A percentile compares a stretch with the other conserved stretches of the same genome.
phyloP scores from a whole-genome alignment of 495 filamentous ascomycete genomes.

The Neurospora sp. region DNA sequence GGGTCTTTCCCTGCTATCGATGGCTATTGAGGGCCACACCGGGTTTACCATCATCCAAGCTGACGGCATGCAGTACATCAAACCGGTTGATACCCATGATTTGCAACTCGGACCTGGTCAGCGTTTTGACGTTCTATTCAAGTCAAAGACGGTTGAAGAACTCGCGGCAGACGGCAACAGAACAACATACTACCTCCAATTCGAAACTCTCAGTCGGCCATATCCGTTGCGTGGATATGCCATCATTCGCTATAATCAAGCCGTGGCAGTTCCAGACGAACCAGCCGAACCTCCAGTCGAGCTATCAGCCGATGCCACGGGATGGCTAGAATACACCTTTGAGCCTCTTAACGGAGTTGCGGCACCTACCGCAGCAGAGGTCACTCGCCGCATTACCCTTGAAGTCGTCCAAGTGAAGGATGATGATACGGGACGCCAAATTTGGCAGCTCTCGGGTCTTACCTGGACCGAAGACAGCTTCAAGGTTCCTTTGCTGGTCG shows the following conservation, averaged over 20 bases:
- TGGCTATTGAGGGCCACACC: conserved; percentile 43
- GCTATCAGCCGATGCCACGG: conserved; percentile 28
- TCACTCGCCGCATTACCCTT: conserved; percentile 43
- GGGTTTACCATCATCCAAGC: conserved; percentile 43
- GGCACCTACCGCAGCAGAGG: conserved; percentile 36
- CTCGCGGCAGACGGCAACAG: conserved; percentile 32
- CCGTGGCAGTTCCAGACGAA: conserved; percentile 3
- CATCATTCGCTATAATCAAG: conserved; percentile 38
- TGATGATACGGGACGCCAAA: conserved; percentile 5
- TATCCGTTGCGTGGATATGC: conserved; percentile 37
- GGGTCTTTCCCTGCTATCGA: conserved; percentile 38
- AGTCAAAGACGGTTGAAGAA: conserved; percentile 31
- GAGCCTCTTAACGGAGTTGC: conserved; percentile 28
- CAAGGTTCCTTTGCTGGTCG: conserved; percentile 43
- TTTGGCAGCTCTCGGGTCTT: conserved; percentile 20
- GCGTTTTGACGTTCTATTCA: conserved; percentile 44
- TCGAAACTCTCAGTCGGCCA: conserved; percentile 41
- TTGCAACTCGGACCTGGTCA: conserved; percentile 48
- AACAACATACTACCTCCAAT: conserved; percentile 43
- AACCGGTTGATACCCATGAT: conserved; percentile 33
- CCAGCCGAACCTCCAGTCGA: conserved; percentile 23
- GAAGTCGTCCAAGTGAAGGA: conserved; percentile 23
- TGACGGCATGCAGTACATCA: conserved; percentile 47
- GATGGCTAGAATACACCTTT: conserved; percentile 48
- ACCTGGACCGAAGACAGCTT: conserved; percentile 37